Base-by-base conservation (phyloP, 495 filamentous ascomycete genomes). In the Mytilinidion resinicola region DNA sequence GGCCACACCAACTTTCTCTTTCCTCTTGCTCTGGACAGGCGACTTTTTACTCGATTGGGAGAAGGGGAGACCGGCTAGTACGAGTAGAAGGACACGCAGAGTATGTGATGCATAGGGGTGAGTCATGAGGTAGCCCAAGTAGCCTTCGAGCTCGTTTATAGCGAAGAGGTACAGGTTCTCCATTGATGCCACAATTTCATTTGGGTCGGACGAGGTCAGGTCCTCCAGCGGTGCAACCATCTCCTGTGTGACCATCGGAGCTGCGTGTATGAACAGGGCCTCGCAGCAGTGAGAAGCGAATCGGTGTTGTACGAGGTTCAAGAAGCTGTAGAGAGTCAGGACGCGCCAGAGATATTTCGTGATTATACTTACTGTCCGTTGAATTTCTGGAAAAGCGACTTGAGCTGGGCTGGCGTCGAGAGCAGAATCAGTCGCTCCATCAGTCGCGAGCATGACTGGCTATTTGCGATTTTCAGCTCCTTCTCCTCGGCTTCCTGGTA, bases 281-380 rank as follows among this genome's bases (percentile, higher is more conserved):
- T 98, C 93, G 71, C 92, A 96, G 69, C 91, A 97, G 73, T 98
- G 93, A 52, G 89, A 90, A 4, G 93, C 93, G 68, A 98, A 98
- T 30, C 91, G 86, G 71, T 98, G 93, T 66, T 93, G 91, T 20
- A 96, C 82, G 33, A 96, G 79, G 65, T 89, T 82, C 51, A 95
- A 70, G 73, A 96, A 96, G 66, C 79, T 82, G 55, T 12, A 38
- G 34, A 9, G 46, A 41, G 34, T 59, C 25, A 49, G 48, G 37
- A 51, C 8, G 9, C 19, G 33, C 17, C 37, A 1, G 35, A 52
- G 51, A 33, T n/a, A 39, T 12, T 10, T 25, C 9, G 33, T 37
- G n/a, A 38, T 4, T 19, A n/a, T 6, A 73, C 78, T 53, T 69
- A 82, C 79, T 97, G 86, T n/a, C 88, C 86, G 42, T 78, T 81